Base-by-base conservation (phyloP, 2,329 filamentous ascomycete species). In the Talaromyces funiculosus region DNA sequence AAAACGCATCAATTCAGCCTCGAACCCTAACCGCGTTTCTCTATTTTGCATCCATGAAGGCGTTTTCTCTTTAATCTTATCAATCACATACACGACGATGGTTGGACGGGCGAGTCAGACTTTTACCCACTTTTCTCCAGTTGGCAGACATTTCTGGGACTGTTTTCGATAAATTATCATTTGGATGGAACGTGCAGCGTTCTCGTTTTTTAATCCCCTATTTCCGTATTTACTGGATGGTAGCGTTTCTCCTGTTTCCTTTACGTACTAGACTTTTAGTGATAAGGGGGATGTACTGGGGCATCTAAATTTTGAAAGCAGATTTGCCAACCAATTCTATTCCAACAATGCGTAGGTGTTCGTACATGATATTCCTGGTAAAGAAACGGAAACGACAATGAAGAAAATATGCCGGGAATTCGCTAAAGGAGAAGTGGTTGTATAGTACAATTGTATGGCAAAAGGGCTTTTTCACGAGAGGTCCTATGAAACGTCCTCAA, bases 401-500 rank as follows among this genome's bases (percentile, higher is more conserved):
- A n/a, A n/a, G n/a, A n/a, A n/a, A 24, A 20, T 22, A 26, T 18
- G 22, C 45, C 3, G 8, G 16, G 31, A 33, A 35, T 26, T 49
- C 45, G 26, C 26, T 20, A 31, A 49, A 49, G 2, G 8, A 2
- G 20, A 49, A 20, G 9, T 26, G 14, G n/a, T 24, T 4, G 45
- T 51, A 24, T 53, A 20, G 16, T 53, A 51, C 45, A 47, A 59
- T 6, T 47, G 4, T 5, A 51, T 31, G 10, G 37, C 24, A 51
- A 59, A 16, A 24, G 38, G 16, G 14, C 29, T 33, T 18, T 35
- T 33, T 12, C 35, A 12, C 8, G 8, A 33, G 9, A 33, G 8
- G 31, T 33, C 1, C 31, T 33, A 37, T 18, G 56, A 75, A 16
- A 77, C 76, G 63, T 78, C 75, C 55, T 78, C 76, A 61, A 78